Evolutionary conservation across 768 basidiomycete species (phyloP).

Genomic region (Tephrocybe sp.): DNA sequence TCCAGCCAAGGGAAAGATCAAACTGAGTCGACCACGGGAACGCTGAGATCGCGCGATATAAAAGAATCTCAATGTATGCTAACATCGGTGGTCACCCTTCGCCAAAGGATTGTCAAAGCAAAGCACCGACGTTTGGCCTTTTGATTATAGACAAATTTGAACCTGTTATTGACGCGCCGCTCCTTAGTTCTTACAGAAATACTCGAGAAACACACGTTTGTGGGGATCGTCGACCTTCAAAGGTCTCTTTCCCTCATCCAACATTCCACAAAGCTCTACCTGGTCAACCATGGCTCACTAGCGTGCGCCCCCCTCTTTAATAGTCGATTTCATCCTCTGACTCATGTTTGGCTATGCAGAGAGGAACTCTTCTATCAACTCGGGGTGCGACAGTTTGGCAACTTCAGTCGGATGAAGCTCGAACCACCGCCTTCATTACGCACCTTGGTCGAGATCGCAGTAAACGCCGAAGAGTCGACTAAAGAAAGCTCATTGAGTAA

Average conservation of each 20-base stretch:
- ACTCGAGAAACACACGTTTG: conserved; percentile 83
- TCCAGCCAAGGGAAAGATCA: conserved; percentile 16
- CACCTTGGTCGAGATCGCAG: conserved; percentile 73
- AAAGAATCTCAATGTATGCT: conserved; percentile 75
- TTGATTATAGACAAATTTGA: neutral
- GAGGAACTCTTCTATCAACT: conserved; percentile 97
- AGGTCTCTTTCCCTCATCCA: conserved; percentile 82
- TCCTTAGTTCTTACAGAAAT: conserved; percentile 78
- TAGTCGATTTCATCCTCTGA: neutral
- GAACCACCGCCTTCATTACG: conserved; percentile 78
- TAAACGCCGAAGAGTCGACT: conserved; percentile 64
- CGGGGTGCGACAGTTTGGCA: conserved; percentile 86
- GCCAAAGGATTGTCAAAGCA: conserved; percentile 53
- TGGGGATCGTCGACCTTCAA: conserved; percentile 81
- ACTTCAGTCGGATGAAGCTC: conserved; percentile 70
- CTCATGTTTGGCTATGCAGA: conserved; percentile 33
- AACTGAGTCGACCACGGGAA: conserved; percentile 16
- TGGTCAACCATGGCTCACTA: conserved; percentile 81
- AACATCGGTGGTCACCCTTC: conserved; percentile 67
- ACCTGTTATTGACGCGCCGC: neutral
- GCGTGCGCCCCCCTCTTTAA: conserved; percentile 54
- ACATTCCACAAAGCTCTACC: conserved; percentile 82
- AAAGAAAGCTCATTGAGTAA: conserved; percentile 53
- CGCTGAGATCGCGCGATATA: conserved; percentile 47
- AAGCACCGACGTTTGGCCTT: conserved; percentile 64